Evolutionary conservation across 441 rosid species (phyloP).

Genomic region (Macaranga tanarius): DNA sequence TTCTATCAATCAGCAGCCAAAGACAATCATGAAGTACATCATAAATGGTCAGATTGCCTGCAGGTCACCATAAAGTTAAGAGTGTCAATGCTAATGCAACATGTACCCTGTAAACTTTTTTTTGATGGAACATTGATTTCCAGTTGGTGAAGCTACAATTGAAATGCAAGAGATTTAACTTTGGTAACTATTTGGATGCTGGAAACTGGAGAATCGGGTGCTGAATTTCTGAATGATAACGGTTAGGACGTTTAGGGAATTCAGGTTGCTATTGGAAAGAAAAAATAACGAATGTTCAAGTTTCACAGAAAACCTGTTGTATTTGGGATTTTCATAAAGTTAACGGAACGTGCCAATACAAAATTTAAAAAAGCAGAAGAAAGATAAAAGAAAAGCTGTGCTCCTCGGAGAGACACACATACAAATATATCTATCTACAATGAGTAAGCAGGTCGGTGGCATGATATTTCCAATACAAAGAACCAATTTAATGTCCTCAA

Average conservation of each 20-base stretch:
- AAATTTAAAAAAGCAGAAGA: not conserved
- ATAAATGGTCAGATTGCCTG: not conserved
- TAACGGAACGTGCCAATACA: not conserved
- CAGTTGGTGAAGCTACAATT: not conserved
- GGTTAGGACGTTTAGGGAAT: not conserved
- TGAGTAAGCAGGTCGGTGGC: too few species aligned
- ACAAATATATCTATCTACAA: too few species aligned
- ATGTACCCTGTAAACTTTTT: not conserved
- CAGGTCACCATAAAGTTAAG: not conserved
- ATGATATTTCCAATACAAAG: too few species aligned
- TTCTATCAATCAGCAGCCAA: not conserved
- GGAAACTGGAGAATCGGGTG: not conserved
- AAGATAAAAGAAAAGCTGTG: not conserved
- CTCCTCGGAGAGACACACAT: not conserved
- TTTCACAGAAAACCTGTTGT: not conserved
- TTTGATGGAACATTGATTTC: not conserved
- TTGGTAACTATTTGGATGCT: not conserved
- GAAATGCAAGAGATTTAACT: not conserved
- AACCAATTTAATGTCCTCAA: too few species aligned
- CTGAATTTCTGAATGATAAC: not conserved
- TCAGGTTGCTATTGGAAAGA: not conserved
- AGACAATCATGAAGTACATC: not conserved
- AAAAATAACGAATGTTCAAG: not conserved
- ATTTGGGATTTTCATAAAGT: not conserved
- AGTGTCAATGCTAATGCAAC: not conserved